These are phyloP conservation scores for maize (Zea mays) DNA, from an alignment of 176 grass and related monocot genomes.

Conservation along the genomic window DNA sequence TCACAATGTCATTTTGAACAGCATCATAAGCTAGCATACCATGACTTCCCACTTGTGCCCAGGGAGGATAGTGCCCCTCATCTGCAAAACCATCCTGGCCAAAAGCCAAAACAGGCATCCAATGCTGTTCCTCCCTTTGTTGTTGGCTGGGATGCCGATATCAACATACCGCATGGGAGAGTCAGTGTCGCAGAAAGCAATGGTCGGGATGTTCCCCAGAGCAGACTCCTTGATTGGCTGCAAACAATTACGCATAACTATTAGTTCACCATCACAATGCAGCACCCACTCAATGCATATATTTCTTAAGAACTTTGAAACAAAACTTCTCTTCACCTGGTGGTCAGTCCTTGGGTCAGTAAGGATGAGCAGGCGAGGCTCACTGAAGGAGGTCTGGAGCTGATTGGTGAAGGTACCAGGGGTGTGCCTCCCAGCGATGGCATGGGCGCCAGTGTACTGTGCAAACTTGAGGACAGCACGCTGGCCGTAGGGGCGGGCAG, in stretches of 20 bases:
- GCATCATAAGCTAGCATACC: conserved; percentile 33
- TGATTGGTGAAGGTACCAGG: conserved; percentile 95
- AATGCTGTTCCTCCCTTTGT: conserved; percentile 90
- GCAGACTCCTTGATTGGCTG: conserved; percentile 97
- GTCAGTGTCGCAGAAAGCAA: conserved; percentile 92
- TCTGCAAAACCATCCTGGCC: conserved; percentile 88
- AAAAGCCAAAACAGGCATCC: conserved; percentile 92
- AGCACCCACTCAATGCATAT: not conserved
- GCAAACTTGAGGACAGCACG: conserved; percentile 88
- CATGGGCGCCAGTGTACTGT: conserved; percentile 81
- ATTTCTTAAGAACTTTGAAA: not conserved
- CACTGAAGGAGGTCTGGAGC: conserved; percentile 89
- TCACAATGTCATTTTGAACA: not conserved
- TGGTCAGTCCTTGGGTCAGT: conserved; percentile 91
- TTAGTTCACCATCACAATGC: not conserved
- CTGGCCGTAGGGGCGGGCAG: conserved; percentile 87
- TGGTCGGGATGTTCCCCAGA: conserved; percentile 83
- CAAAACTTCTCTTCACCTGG: conserved; percentile 43
- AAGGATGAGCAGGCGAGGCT: conserved; percentile 86
- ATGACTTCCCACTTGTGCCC: conserved; percentile 93
- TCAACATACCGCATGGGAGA: conserved; percentile 91
- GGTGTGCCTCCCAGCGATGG: conserved; percentile 86
- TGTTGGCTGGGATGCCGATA: conserved; percentile 88
- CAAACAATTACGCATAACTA: conserved; percentile 6
- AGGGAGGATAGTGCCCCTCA: conserved; percentile 80